Conservation (phyloP, 345 rosid species). For the Rhizophora apiculata region DNA sequence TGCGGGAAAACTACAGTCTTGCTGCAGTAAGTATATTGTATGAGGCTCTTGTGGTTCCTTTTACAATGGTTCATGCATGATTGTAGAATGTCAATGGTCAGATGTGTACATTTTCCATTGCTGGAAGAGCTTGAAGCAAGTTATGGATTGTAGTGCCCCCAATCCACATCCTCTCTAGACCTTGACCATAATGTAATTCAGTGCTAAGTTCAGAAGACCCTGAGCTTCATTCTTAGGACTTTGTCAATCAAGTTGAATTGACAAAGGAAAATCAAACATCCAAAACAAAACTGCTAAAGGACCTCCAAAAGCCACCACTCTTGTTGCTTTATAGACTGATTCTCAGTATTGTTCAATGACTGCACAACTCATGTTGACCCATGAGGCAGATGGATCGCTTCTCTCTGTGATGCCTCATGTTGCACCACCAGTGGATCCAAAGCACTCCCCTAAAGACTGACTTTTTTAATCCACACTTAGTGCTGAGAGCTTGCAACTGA, state of each 20-base stretch:
- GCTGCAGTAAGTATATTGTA: conserved; percentile 72
- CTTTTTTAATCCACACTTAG: background rate
- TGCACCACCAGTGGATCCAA: background rate
- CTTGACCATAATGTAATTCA: background rate
- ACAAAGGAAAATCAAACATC: background rate
- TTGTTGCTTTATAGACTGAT: background rate
- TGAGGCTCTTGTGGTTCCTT: background rate
- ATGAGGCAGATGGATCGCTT: conserved; percentile 3
- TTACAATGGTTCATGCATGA: background rate
- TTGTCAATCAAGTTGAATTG: background rate
- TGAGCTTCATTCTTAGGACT: background rate
- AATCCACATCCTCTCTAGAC: background rate
- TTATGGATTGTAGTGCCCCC: too few species aligned
- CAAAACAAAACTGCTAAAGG: background rate
- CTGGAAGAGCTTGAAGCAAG: background rate
- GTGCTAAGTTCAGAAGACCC: background rate
- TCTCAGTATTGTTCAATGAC: background rate
- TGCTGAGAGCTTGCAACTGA: background rate
- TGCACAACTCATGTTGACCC: background rate
- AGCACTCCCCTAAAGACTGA: background rate
- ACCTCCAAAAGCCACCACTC: background rate
- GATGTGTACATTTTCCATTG: background rate
- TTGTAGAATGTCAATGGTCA: background rate
- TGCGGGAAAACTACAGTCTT: conserved; percentile 90
- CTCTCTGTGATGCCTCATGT: background rate